phyloP scores from a whole-genome alignment of 139 green algal genomes.

The Microglena sp. region DNA sequence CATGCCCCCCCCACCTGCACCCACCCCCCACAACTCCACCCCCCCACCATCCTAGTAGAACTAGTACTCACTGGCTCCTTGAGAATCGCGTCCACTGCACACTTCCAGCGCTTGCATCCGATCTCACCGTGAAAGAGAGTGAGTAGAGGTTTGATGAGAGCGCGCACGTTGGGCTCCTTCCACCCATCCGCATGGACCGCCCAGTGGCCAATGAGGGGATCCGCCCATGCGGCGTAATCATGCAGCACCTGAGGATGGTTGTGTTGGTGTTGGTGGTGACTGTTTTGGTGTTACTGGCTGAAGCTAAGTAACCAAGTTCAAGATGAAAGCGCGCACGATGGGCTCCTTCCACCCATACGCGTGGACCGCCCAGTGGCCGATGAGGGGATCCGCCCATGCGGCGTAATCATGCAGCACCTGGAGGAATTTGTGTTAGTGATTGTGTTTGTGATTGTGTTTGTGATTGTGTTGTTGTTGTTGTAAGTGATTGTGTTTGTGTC shows the following conservation, averaged over 20 bases:
- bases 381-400: conserved; percentile 59
- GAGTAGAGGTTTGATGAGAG: conserved; percentile 68
- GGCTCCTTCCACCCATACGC: conserved; percentile 38
- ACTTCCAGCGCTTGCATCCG: conserved; percentile 48
- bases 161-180: conserved; percentile 46
- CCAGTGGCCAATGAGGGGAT: conserved; percentile 53
- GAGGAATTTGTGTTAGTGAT: background rate
- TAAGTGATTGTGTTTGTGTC: too few relatives aligned
- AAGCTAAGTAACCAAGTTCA: too few relatives aligned
- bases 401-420: conserved; percentile 65
- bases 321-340: conserved; percentile 52
- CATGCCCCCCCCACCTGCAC: background rate
- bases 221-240: conserved; percentile 63
- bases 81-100: conserved; percentile 34
- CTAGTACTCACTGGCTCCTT: too few relatives aligned
- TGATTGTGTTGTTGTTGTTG: too few relatives aligned
- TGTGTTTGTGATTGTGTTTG: too few relatives aligned
- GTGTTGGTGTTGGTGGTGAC: background rate
- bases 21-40: conserved; percentile 5
- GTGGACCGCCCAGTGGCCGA: conserved; percentile 40
- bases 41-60: too few relatives aligned
- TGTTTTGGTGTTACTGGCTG: too few relatives aligned
- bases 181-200: conserved; percentile 34
- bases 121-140: conserved; percentile 71
- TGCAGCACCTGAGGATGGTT: conserved; percentile 43